Evolutionary conservation across 179 eudicot species (phyloP).

Genomic region (Gypsophila paniculata): DNA sequence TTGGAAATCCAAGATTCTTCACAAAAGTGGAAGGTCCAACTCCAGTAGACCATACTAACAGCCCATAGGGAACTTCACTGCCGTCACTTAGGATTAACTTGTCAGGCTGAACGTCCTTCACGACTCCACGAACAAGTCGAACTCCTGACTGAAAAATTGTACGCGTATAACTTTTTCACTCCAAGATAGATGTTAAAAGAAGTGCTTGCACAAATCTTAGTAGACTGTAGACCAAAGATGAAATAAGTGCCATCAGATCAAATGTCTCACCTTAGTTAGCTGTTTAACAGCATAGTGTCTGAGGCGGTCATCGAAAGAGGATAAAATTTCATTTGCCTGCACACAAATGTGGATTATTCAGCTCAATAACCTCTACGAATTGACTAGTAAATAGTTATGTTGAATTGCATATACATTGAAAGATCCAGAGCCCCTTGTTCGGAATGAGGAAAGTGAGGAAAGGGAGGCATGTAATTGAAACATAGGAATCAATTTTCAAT

Average conservation of each 20-base stretch:
- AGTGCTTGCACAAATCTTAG: not conserved
- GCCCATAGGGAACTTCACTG: constrained; percentile 85
- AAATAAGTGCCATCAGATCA: not conserved
- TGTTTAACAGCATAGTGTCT: constrained; percentile 79
- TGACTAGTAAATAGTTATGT: no score
- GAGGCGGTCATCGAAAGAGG: constrained; percentile 94
- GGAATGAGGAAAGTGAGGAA: no score
- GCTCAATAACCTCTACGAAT: not conserved
- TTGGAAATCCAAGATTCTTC: constrained; percentile 51
- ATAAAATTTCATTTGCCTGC: constrained; percentile 92
- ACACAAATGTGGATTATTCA: constrained; percentile 6
- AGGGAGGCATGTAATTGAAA: no score
- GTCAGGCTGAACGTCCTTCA: constrained; percentile 76
- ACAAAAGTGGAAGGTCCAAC: constrained; percentile 92
- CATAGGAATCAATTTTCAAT: not conserved
- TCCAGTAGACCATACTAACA: constrained; percentile 97
- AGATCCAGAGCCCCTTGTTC: no score
- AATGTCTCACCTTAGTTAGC: constrained; percentile 59
- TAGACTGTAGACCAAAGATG: not conserved
- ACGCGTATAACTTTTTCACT: not conserved
- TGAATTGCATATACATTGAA: no score
- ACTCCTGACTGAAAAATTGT: constrained; percentile 84
- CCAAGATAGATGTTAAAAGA: not conserved
- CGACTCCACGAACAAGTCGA: constrained; percentile 85
- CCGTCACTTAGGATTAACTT: constrained; percentile 80